Base-by-base conservation (phyloP, 2,329 filamentous ascomycete genomes). In the Huntiella bhutanensis region DNA sequence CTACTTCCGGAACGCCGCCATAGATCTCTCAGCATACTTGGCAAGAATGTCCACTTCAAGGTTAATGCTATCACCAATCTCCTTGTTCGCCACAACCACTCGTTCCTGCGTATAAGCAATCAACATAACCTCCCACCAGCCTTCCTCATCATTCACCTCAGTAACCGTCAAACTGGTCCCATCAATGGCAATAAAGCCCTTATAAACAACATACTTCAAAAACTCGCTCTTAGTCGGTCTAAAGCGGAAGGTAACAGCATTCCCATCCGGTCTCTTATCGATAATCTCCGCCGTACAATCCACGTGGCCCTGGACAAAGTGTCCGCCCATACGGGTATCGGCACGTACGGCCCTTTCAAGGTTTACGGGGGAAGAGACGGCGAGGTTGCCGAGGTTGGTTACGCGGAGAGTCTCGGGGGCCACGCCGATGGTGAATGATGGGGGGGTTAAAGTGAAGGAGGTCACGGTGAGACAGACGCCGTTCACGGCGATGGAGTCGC, bases 251-350 rank as follows among this genome's bases (percentile, higher is more conserved):
- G 84, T 92, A 51, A 93, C 62, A 5, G 91, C 84, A 63, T 96
- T 94, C 48, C 88, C 86, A 62, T 98, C 91, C 3, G 79, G 77
- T 13, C 72, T 77, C 33, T 82, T 73, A 38, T 73, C 72, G 35
- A 79, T 58, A 51, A 98, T 82, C 38, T 71, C 73, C 0, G 88
- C 91, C 35, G 80, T 77, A 8, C 85, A 88, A 62, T 98, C 92
- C 51, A 98, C 88, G 62, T 98, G 91, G 36, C 91, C 91, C 64
- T 98, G 92, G 32, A 96, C 88, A 57, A 96, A 94, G 65, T 98
- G 91, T 0, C 91, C 91, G 41, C 92, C 91, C 85, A 98, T 96
- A 47, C 91, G 83, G 40, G 88, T 95, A 56, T 82, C 75, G 4
- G 86, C 85, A 13, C 82, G 80, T 46, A 98, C 87, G 3, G 91